Base-by-base conservation (phyloP, 352 stramenopile species). In the Synura sp. region DNA sequence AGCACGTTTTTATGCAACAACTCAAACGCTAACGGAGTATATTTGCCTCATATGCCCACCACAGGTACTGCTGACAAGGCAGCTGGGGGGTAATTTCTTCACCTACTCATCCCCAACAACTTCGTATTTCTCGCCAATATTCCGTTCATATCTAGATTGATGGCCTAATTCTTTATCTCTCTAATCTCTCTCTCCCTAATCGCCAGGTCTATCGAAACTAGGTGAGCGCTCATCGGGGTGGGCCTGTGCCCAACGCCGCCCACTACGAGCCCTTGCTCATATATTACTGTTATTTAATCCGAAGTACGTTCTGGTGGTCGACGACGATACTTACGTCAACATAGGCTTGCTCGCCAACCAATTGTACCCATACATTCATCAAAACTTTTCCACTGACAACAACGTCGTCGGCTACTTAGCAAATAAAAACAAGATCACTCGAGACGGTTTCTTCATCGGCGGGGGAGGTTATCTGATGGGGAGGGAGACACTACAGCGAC, bases 301-400 rank as follows among this genome's bases (percentile, higher is more conserved):
- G 19, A 42, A 42, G 25, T 71, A 34, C 57, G 2, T 71, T 31
- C 38, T 71, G 9, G 4, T 71, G 2, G 57, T 2, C 14, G 57
- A 71, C 38, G 57, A 71, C 57, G 57, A 71, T n/a, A 71, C 57
- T 42, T 71, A 41, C 25, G 29, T 71, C 5, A 25, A 7, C 19
- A 33, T 33, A 25, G 19, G 7, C 2, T 17, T 71, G 5, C 57
- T 71, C 4, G 4, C 14, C 5, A 7, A 17, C 5, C 29, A 42
- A 42, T 2, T 71, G 33, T n/a, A 14, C 9, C 27, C 12, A 42
- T 17, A 41, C 33, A 17, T 3, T 71, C 2, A 15, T 9, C 49
- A 63, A 12, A 29, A 63, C 49, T 32, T n/a, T n/a, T n/a, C n/a
- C n/a, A n/a, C n/a, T n/a, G n/a, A n/a, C n/a, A n/a, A n/a, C n/a